phyloP scores from a whole-genome alignment of 768 basidiomycete species.

The Mycena alexandri region DNA sequence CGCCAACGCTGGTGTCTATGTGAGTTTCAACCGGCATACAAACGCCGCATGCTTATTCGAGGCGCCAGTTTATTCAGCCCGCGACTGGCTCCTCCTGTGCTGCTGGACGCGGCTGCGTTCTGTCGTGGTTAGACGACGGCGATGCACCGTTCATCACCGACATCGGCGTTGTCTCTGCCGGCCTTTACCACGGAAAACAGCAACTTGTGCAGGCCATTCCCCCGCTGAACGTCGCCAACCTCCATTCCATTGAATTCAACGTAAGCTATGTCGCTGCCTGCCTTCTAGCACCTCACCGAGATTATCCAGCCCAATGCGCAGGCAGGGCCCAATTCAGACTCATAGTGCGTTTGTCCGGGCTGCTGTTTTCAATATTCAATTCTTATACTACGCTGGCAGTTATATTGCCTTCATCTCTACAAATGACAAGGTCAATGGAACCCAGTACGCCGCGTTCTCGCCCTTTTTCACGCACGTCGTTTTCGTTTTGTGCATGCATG shows the following conservation, averaged over 20 bases:
- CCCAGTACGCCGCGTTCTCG: conserved; percentile 59
- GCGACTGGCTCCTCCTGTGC: conserved; percentile 57
- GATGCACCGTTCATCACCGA: conserved; percentile 54
- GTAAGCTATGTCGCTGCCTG: conserved; percentile 51
- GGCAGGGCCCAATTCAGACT: conserved; percentile 68
- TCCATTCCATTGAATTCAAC: conserved; percentile 66
- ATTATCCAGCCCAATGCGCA: conserved; percentile 63
- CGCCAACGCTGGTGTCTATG: conserved; percentile 57
- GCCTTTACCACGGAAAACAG: conserved; percentile 72
- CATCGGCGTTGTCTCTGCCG: conserved; percentile 68
- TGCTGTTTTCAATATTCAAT: neutral
- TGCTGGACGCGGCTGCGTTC: conserved; percentile 65
- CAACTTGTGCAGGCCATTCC: conserved; percentile 68
- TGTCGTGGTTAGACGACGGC: conserved; percentile 78
- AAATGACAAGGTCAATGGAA: conserved; percentile 46
- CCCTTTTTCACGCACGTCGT: conserved; percentile 66
- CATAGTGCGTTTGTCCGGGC: conserved; percentile 62
- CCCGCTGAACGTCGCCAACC: conserved; percentile 65
- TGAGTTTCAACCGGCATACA: conserved; percentile 41
- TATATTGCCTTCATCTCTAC: conserved; percentile 71
- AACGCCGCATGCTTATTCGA: conserved; percentile 6
- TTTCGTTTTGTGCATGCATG: neutral
- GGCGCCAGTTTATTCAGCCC: conserved; percentile 63
- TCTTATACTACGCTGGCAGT: conserved; percentile 48
- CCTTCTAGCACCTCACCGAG: conserved; percentile 13